These are phyloP conservation scores for Pyronema omphalodes DNA, from an alignment of 495 filamentous ascomycete species.

Conservation along the genomic window DNA sequence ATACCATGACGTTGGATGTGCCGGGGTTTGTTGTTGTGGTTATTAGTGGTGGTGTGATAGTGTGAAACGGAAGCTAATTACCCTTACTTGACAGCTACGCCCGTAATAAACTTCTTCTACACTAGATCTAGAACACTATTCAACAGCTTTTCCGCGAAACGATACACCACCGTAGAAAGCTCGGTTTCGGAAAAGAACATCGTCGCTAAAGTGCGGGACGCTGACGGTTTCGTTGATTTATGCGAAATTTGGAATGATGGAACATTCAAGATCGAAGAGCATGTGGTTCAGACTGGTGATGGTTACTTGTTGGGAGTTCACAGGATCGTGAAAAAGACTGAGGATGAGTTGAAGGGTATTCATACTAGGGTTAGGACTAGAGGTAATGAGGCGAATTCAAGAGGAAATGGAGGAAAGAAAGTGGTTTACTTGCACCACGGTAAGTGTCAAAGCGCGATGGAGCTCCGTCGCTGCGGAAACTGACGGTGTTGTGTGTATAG, in stretches of 20 bases:
- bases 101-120: conserved; percentile 70
- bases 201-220: conserved; percentile 30
- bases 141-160: conserved; percentile 56
- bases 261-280: conserved; percentile 84
- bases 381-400: conserved; percentile 30
- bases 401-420: conserved; percentile 51
- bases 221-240: conserved; percentile 80
- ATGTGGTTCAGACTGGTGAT: conserved; percentile 84
- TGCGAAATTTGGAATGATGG: conserved; percentile 49
- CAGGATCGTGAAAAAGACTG: conserved; percentile 62
- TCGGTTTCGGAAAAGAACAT: conserved; percentile 36
- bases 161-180: conserved; percentile 40
- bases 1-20: not conserved
- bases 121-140: conserved; percentile 62
- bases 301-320: conserved; percentile 88
- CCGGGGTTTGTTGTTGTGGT: not conserved
- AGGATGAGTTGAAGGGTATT: conserved; percentile 58
- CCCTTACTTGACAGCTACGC: conserved; percentile 37
- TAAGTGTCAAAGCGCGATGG: not conserved
- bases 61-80: conserved; percentile 3
- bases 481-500: not conserved
- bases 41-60: not conserved
- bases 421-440: conserved; percentile 90
- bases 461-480: not conserved
- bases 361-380: conserved; percentile 4